Conservation (phyloP, 169 alveolate species). For the Eimeria tenella region DNA sequence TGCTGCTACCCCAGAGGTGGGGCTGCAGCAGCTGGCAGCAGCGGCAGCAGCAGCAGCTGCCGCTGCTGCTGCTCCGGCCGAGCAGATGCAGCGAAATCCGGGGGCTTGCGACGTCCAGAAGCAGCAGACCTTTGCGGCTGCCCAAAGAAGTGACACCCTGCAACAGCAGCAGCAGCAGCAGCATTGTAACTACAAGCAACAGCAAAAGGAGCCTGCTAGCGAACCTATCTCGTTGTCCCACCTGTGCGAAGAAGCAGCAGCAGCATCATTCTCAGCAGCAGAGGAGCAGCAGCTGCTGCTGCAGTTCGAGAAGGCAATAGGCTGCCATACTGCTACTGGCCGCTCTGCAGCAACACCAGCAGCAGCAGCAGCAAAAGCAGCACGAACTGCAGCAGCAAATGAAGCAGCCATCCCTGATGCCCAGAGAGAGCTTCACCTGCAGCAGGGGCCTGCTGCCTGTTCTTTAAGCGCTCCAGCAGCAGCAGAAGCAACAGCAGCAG, state of each 20-base stretch:
- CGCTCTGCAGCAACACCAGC: background rate
- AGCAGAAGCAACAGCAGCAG: background rate
- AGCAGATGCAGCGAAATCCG: conserved; percentile 6
- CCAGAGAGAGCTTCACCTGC: background rate
- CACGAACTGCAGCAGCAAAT: background rate
- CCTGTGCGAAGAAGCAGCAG: conserved; percentile 64
- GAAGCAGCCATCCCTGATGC: background rate
- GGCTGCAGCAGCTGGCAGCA: conserved; percentile 37
- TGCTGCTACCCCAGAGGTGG: conserved; percentile 55
- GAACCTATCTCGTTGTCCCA: background rate
- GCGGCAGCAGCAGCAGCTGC: conserved; percentile 49
- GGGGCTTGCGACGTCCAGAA: background rate
- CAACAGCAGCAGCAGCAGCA: conserved; percentile 33
- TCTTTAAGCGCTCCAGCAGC: conserved; percentile 1
- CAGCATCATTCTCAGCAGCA: conserved; percentile 55
- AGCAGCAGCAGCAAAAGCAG: conserved; percentile 20
- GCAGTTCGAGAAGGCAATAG: conserved; percentile 29
- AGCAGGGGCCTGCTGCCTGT: background rate
- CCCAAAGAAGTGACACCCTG: background rate
- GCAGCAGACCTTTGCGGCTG: background rate
- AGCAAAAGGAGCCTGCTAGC: background rate
- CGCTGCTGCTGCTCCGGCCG: background rate
- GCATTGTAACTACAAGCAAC: background rate
- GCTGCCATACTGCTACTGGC: background rate
- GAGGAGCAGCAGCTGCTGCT: conserved; percentile 69